Evolutionary conservation across 208 protist genomes (phyloP).

Genomic region (Trypanosoma melophagium): DNA sequence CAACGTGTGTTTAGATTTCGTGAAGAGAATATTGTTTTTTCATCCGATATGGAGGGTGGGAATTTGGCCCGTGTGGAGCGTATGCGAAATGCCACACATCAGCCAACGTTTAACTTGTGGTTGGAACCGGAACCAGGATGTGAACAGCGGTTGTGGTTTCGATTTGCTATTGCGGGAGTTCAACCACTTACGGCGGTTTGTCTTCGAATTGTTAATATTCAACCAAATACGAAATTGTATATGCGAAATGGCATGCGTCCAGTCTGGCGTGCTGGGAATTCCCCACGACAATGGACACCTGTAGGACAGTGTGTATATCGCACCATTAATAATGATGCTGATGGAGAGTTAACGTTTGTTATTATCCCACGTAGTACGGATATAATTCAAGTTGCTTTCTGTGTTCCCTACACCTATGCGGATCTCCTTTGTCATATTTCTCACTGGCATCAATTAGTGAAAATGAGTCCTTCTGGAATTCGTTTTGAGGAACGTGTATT

Average conservation of each 20-base stretch:
- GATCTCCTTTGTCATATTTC: constrained; percentile 83
- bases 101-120: constrained; percentile 59
- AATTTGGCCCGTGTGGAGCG: constrained; percentile 84
- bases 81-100: constrained; percentile 29
- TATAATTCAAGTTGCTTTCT: constrained; percentile 84
- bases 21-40: constrained; percentile 57
- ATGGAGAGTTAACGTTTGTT: constrained; percentile 75
- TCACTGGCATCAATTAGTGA: constrained; percentile 76
- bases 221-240: constrained; percentile 81
- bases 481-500: constrained; percentile 86
- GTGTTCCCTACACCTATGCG: constrained; percentile 83
- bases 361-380: constrained; percentile 51
- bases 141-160: constrained; percentile 88
- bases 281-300: constrained; percentile 48
- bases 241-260: constrained; percentile 74
- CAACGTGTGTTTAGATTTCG: constrained; percentile 58
- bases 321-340: constrained; percentile 43
- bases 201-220: constrained; percentile 72
- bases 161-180: constrained; percentile 66
- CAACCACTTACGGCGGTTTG: constrained; percentile 42
- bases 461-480: constrained; percentile 47
- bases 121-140: constrained; percentile 67
- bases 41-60: constrained; percentile 73
- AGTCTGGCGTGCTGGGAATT: constrained; percentile 66
- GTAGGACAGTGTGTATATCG: constrained; percentile 78